Conservation (phyloP, 805 yeast genomes). For the Yarrowia bubula region DNA sequence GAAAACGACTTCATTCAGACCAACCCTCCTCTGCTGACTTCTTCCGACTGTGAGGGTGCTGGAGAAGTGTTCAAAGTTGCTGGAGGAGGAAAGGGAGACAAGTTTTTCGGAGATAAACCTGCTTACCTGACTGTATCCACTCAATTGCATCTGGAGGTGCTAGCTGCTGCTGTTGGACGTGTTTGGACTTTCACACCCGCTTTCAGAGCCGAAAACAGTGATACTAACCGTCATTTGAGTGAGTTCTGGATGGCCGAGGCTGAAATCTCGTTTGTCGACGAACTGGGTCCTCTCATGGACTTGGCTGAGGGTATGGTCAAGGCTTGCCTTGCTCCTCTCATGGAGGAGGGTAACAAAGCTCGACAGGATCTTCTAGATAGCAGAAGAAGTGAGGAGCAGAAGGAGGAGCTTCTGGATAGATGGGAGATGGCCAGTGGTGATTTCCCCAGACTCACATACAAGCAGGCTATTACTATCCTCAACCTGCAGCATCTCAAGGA, state of each 20-base stretch:
- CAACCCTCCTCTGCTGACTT: constrained; percentile 81
- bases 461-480: constrained; percentile 62
- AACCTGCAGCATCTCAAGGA: constrained; percentile 31
- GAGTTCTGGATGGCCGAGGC: constrained; percentile 99
- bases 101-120: constrained; percentile 45
- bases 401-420: constrained; percentile 45
- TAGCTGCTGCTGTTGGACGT: constrained; percentile 68
- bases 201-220: constrained; percentile 89
- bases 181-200: constrained; percentile 92
- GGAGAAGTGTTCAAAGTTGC: constrained; percentile 79
- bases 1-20: constrained; percentile 62
- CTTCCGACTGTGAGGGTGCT: constrained; percentile 96
- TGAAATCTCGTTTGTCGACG: constrained; percentile 67
- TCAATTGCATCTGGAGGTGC: constrained; percentile 83
- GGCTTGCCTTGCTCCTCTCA: constrained; percentile 41
- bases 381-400: constrained; percentile 41
- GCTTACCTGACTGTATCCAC: constrained; percentile 85
- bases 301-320: constrained; percentile 73
- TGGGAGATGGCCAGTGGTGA: constrained; percentile 57
- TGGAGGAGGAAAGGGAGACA: constrained; percentile 39
- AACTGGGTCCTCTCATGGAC: constrained; percentile 57
- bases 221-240: constrained; percentile 84
- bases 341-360: constrained; percentile 28
- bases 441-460: constrained; percentile 75
- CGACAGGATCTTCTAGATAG: constrained; percentile 35